A percentile compares a stretch with the other conserved stretches of the same genome.
phyloP scores from a whole-genome alignment of 2,329 filamentous ascomycete species.

The Periconia sp. region DNA sequence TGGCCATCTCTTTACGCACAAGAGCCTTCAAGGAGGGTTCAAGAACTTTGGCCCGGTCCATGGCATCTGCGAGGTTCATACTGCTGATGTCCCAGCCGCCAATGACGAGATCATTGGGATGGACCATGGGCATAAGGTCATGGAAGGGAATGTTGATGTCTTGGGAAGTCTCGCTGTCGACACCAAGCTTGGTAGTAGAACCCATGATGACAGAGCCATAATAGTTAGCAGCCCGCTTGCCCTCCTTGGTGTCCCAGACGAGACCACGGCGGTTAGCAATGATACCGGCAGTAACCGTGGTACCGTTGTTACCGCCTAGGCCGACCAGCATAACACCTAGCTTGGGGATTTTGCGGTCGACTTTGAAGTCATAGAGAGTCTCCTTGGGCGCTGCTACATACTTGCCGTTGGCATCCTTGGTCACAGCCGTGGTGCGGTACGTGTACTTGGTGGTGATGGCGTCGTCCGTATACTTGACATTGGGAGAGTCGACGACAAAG shows the following conservation, averaged over 20 bases:
- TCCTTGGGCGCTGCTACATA: slow-evolving; percentile 84
- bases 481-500: slow-evolving; percentile 89
- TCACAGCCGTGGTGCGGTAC: slow-evolving; percentile 90
- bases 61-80: slow-evolving; percentile 84
- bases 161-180: slow-evolving; percentile 76
- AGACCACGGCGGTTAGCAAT: slow-evolving; percentile 88
- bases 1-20: slow-evolving; percentile 90
- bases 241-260: slow-evolving; percentile 92
- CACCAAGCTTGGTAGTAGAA: slow-evolving; percentile 95
- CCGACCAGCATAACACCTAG: slow-evolving; percentile 97
- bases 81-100: slow-evolving; percentile 97
- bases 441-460: slow-evolving; percentile 94
- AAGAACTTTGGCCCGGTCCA: slow-evolving; percentile 94
- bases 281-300: slow-evolving; percentile 95
- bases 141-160: slow-evolving; percentile 98
- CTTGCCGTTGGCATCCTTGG: slow-evolving; percentile 70
- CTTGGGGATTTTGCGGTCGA: slow-evolving; percentile 89
- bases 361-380: slow-evolving; percentile 95
- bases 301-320: slow-evolving; percentile 97
- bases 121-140: slow-evolving; percentile 91
- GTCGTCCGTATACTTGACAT: slow-evolving; percentile 84
- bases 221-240: slow-evolving; percentile 85
- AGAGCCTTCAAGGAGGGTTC: slow-evolving; percentile 91
- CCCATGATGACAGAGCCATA: slow-evolving; percentile 97
- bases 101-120: slow-evolving; percentile 92